A percentile compares a stretch with the other conserved stretches of the same genome.
Conservation (phyloP, 2,329 filamentous ascomycete species). For the Intubia oerlemansii region DNA sequence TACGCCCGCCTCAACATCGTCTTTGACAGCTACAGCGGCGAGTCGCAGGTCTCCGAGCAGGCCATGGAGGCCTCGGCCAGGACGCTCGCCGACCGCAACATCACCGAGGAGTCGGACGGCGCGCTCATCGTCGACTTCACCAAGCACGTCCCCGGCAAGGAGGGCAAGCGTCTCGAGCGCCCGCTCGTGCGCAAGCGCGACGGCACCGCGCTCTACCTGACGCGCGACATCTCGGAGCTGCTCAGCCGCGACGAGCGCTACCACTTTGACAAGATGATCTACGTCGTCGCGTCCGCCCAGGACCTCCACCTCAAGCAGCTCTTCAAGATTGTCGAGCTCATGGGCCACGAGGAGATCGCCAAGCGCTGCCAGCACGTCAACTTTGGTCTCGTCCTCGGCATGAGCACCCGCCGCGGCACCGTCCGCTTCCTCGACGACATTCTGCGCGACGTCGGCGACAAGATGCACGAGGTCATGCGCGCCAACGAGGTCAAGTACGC, state of each 20-base stretch:
- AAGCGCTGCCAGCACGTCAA: conserved; percentile 53
- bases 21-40: conserved; percentile 55
- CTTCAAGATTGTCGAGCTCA: conserved; percentile 55
- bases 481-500: conserved; percentile 79
- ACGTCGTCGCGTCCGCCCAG: conserved; percentile 53
- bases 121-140: conserved; percentile 53
- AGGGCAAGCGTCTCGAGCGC: conserved; percentile 47
- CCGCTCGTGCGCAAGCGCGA: conserved; percentile 52
- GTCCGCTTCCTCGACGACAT: conserved; percentile 59
- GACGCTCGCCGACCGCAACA: conserved; percentile 37
- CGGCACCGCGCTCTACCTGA: conserved; percentile 57
- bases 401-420: conserved; percentile 50
- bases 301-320: conserved; percentile 53
- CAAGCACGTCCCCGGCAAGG: conserved; percentile 42
- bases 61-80: conserved; percentile 43
- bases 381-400: conserved; percentile 50
- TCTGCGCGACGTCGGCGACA: conserved; percentile 60
- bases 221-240: conserved; percentile 57
- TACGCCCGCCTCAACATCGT: conserved; percentile 50
- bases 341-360: conserved; percentile 46
- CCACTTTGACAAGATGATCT: conserved; percentile 61
- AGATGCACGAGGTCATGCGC: conserved; percentile 96
- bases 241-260: conserved; percentile 40
- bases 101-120: conserved; percentile 50
- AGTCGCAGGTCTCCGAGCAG: conserved; percentile 48